Evolutionary conservation across 1,284 basidiomycete genomes (phyloP).

Genomic region (Pulveroboletus ridleyi): DNA sequence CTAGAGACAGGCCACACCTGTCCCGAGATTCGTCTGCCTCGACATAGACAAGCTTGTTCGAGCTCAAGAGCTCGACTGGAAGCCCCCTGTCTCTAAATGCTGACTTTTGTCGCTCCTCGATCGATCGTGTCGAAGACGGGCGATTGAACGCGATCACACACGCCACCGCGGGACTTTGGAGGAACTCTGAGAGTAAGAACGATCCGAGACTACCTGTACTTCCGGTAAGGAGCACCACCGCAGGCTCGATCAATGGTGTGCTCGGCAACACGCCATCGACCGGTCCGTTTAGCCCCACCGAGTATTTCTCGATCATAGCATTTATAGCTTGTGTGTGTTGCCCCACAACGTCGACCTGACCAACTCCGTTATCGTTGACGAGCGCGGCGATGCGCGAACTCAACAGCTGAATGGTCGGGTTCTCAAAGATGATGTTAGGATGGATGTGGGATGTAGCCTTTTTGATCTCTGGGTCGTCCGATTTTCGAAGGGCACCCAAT

Average conservation of each 20-base stretch:
- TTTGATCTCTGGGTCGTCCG: no score
- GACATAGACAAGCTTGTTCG: no score
- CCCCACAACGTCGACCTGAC: slow-evolving; percentile 6
- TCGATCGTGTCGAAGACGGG: slow-evolving; percentile 17
- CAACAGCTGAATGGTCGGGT: no score
- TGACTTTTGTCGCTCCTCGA: slow-evolving; percentile 26
- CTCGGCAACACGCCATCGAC: no score
- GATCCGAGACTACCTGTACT: slow-evolving; percentile 44
- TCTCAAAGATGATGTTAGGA: no score
- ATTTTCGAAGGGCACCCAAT: slow-evolving; percentile 33
- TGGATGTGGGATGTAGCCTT: no score
- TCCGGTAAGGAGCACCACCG: slow-evolving; percentile 42
- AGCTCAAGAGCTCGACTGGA: no score
- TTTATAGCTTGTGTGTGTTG: slow-evolving; percentile 27
- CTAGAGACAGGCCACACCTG: slow-evolving; percentile 25
- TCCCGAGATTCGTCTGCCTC: no score
- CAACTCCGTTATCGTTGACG: slow-evolving; percentile 10
- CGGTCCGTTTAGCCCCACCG: slow-evolving; percentile 24
- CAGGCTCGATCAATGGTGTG: background rate
- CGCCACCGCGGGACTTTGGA: slow-evolving; percentile 27
- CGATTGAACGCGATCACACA: slow-evolving; percentile 40
- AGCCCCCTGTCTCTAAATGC: slow-evolving; percentile 2
- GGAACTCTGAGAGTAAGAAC: slow-evolving; percentile 36
- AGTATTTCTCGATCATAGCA: slow-evolving; percentile 36
- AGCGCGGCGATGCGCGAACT: slow-evolving; percentile 22